phyloP scores from a whole-genome alignment of 352 stramenopile species.

The Phytophthora hybrid region DNA sequence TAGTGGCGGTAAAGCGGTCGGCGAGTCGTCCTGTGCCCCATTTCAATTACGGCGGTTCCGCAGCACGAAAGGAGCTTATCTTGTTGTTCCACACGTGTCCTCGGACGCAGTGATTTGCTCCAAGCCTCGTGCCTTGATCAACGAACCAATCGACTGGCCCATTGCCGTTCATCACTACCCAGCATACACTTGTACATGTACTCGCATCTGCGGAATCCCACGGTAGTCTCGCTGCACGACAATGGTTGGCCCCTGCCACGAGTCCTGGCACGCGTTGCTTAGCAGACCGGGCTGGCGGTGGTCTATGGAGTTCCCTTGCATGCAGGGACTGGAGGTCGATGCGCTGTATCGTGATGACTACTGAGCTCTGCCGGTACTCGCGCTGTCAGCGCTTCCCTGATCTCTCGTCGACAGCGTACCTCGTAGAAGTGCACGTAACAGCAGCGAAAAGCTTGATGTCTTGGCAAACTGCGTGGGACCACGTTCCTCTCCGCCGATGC shows the following conservation, averaged over 20 bases:
- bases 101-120: conserved; percentile 33
- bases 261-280: conserved; percentile 33
- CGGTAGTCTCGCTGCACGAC: conserved; percentile 31
- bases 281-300: conserved; percentile 16
- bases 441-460: conserved; percentile 7
- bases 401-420: conserved; percentile 7
- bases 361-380: conserved; percentile 2
- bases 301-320: conserved; percentile 15
- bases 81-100: conserved; percentile 30
- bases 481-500: background rate
- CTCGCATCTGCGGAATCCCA: conserved; percentile 24
- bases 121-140: conserved; percentile 25
- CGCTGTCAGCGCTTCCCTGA: background rate
- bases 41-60: conserved; percentile 26
- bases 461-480: conserved; percentile 14
- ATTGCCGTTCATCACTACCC: conserved; percentile 22
- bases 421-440: conserved; percentile 14
- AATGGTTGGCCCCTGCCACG: conserved; percentile 35
- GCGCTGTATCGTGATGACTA: conserved; percentile 4
- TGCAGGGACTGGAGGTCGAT: conserved; percentile 5
- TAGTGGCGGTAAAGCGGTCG: no score
- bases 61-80: conserved; percentile 13
- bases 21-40: background rate
- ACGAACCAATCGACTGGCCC: conserved; percentile 9
- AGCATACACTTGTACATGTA: conserved; percentile 36